Conservation (phyloP, 2,329 filamentous ascomycete genomes). For the Dendryphion nanum region DNA sequence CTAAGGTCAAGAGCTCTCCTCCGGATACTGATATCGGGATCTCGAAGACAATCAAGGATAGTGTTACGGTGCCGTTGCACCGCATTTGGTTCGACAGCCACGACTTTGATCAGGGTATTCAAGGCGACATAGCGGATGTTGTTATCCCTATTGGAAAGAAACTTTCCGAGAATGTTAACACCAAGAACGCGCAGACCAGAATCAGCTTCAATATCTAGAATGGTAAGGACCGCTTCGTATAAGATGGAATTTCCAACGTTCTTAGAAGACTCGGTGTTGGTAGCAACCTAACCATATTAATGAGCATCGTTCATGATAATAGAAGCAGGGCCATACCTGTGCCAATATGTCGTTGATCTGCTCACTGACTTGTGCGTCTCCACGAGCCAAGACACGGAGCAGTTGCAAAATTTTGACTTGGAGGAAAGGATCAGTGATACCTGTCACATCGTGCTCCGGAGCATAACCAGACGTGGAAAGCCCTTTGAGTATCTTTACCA, state of each 20-base stretch:
- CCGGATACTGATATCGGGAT: conserved; percentile 97
- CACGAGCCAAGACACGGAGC: conserved; percentile 79
- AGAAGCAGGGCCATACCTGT: conserved; percentile 50
- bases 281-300: conserved; percentile 64
- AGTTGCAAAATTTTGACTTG: conserved; percentile 94
- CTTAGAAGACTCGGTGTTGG: conserved; percentile 96
- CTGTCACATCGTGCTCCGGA: conserved; percentile 96
- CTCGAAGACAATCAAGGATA: conserved; percentile 90
- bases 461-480: conserved; percentile 94
- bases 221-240: conserved; percentile 95
- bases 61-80: conserved; percentile 97
- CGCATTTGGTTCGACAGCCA: conserved; percentile 95
- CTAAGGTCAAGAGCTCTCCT: conserved; percentile 93
- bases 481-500: conserved; percentile 89
- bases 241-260: conserved; percentile 98
- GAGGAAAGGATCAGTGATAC: conserved; percentile 95
- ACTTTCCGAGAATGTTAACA: conserved; percentile 98
- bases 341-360: conserved; percentile 98
- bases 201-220: conserved; percentile 96
- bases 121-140: conserved; percentile 98
- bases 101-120: conserved; percentile 96
- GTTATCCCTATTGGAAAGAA: conserved; percentile 97
- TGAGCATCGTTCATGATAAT: neutral
- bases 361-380: conserved; percentile 85
- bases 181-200: conserved; percentile 90